Evolutionary conservation across 495 filamentous ascomycete species (phyloP), one percentile per base, ranked within the genome.

Genomic region (Viridothelium virens): DNA sequence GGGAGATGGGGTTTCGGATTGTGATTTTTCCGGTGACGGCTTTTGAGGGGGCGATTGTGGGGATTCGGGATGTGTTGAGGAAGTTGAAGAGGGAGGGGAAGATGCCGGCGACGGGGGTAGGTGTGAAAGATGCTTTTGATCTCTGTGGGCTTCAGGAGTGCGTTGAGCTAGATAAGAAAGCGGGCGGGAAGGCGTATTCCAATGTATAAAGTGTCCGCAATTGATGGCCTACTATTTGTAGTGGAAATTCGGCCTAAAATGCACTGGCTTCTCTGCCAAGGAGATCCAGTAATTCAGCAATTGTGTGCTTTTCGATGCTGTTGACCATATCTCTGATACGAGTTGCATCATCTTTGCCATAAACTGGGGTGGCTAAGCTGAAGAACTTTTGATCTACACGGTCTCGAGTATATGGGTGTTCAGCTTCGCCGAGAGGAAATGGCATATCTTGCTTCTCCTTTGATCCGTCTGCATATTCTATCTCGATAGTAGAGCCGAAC

Each of bases 391-490:
- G 64, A 38, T 66, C 63, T 38, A 72, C 71, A 56, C 62, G 64
- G 14, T 73, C 71, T 37, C 62, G 37, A 38, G 65, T 72, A 62
- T 68, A 70, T 1, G 71, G 70, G 69, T 73, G 71, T 63, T 73
- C 47, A 16, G 41, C 61, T 66, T 73, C 71, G 10, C 71, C 71
- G 3, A 73, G 62, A 14, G 71, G 71, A 63, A 59, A 70, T 56
- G 64, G 61, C 66, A 70, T 71, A 63, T 68, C 48, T 18, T 12
- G 34, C 44, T 68, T 34, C 5, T 63, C 65, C 5, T 25, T 50
- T 38, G 61, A 31, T 6, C 71, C 71, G 48, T 70, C 68, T 33
- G 44, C 65, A 63, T 65, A 71, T 59, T 65, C 48, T 31, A 73
- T 18, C 7, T 56, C 38, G 25, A 73, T 64, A 47, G 31, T 44